phyloP scores from a whole-genome alignment of 2,329 filamentous ascomycete genomes.

The Trichoderma afroharzianum region DNA sequence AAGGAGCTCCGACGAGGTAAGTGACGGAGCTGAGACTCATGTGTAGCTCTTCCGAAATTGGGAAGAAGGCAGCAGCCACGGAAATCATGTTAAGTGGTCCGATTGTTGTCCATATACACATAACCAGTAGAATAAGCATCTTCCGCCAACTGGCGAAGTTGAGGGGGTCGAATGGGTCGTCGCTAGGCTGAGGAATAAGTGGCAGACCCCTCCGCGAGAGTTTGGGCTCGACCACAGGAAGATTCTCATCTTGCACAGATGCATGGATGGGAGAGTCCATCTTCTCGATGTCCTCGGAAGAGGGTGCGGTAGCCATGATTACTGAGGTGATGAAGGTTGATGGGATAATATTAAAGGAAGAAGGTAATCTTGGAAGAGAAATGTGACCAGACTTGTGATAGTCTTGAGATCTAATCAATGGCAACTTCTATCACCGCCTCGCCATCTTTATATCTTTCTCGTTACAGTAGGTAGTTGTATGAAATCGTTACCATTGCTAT shows the following conservation, averaged over 20 bases:
- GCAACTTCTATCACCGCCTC: background rate
- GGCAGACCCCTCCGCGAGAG: background rate
- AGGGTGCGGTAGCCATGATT: background rate
- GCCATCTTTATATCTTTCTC: background rate
- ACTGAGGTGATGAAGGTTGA: background rate
- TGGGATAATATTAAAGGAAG: background rate
- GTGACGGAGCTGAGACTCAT: conserved; percentile 6
- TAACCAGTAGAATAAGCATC: background rate
- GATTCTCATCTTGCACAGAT: background rate
- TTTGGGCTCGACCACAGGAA: background rate
- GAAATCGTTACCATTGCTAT: background rate
- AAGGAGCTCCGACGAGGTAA: background rate
- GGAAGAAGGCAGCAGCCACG: conserved; percentile 4
- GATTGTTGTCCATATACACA: background rate
- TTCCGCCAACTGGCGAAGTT: background rate
- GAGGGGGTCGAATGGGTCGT: conserved; percentile 4
- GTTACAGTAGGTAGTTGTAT: background rate
- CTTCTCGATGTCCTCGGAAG: background rate
- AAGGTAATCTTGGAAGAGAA: background rate
- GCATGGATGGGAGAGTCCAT: background rate
- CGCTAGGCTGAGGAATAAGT: background rate
- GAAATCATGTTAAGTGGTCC: conserved; percentile 4
- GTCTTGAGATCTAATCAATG: background rate
- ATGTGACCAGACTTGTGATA: background rate
- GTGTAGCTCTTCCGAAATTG: background rate